Conservation (phyloP, 1,284 basidiomycete genomes). For the Microbotryum lychnidis-dioicae region DNA sequence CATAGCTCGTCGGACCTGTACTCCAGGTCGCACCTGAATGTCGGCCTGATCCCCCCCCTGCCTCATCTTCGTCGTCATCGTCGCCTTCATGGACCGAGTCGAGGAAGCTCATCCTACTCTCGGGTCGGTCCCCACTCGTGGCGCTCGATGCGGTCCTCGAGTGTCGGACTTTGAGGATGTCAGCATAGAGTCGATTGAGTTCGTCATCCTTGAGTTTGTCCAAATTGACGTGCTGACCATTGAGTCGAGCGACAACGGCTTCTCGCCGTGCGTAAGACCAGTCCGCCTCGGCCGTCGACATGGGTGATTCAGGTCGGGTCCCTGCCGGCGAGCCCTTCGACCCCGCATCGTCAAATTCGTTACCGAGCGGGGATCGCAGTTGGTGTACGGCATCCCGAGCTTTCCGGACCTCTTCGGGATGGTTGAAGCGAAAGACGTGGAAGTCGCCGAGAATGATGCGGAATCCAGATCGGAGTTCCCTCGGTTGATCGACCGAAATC, state of each 20-base stretch:
- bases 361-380: constrained; percentile 41
- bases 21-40: constrained; percentile 59
- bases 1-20: constrained; percentile 68
- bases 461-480: constrained; percentile 81
- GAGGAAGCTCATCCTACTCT: constrained; percentile 57
- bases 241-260: constrained; percentile 68
- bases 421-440: constrained; percentile 96
- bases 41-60: constrained; percentile 38
- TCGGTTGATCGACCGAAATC: constrained; percentile 59
- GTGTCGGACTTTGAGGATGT: constrained; percentile 77
- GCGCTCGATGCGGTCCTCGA: constrained; percentile 28
- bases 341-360: constrained; percentile 22
- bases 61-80: constrained; percentile 29
- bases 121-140: constrained; percentile 52
- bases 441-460: constrained; percentile 95
- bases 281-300: constrained; percentile 61
- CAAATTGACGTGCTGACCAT: constrained; percentile 70
- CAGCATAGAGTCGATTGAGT: constrained; percentile 81
- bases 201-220: constrained; percentile 88
- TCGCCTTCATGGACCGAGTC: constrained; percentile 35
- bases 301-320: constrained; percentile 64
- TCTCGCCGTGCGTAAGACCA: constrained; percentile 91
- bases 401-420: constrained; percentile 87
- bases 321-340: constrained; percentile 25
- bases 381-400: constrained; percentile 65